phyloP scores from a whole-genome alignment of 1,139 yeast genomes.

The Groenewaldozyma auringiensis region DNA sequence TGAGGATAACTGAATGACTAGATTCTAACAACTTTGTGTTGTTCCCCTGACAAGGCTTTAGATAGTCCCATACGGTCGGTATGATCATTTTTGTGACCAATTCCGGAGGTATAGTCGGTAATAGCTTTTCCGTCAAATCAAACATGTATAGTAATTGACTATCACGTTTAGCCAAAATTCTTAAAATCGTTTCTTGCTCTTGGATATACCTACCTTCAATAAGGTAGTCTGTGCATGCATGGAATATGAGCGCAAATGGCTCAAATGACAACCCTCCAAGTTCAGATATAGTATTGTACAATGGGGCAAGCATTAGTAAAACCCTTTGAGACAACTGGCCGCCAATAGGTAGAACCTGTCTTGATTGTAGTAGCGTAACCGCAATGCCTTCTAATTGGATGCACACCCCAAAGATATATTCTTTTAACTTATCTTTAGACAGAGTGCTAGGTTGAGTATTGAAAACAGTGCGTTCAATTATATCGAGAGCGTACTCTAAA shows the following conservation, averaged over 20 bases:
- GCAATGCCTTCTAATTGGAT: conserved; percentile 51
- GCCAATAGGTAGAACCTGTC: conserved; percentile 12
- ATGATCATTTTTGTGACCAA: conserved; percentile 36
- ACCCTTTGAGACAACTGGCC: conserved; percentile 33
- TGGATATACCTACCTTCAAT: conserved; percentile 18
- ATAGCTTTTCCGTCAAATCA: conserved; percentile 51
- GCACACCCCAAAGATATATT: conserved; percentile 43
- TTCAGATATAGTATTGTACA: conserved; percentile 49
- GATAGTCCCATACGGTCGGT: conserved; percentile 38
- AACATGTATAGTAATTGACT: conserved; percentile 50
- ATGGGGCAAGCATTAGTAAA: conserved; percentile 42
- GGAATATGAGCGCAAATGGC: conserved; percentile 57
- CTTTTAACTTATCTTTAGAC: conserved; percentile 34
- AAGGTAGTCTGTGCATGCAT: conserved; percentile 44
- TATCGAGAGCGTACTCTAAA: conserved; percentile 5
- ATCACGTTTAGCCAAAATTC: conserved; percentile 14
- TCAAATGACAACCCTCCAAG: conserved; percentile 70
- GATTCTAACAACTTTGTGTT: conserved; percentile 47
- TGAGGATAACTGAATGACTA: conserved; percentile 58
- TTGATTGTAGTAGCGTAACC: conserved; percentile 31
- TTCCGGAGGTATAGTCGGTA: conserved; percentile 33
- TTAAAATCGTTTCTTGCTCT: not conserved
- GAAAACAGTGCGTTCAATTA: conserved; percentile 4
- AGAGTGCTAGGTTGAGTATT: too few species aligned
- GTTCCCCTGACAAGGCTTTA: conserved; percentile 27